Evolutionary conservation across 306 rosid genomes (phyloP), one percentile per base, ranked within the genome.

Genomic region (Quercus cerris): DNA sequence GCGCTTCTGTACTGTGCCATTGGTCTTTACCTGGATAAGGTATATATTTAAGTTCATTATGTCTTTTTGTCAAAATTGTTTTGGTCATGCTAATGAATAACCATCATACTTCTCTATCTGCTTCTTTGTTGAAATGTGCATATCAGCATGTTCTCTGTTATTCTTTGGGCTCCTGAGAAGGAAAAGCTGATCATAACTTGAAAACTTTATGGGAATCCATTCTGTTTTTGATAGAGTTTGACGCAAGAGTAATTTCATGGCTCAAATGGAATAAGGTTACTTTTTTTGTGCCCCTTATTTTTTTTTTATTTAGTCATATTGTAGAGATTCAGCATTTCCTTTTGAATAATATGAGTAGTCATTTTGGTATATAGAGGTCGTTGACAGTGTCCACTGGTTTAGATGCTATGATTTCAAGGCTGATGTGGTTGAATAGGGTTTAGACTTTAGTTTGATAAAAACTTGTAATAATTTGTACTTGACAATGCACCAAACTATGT

Each of bases 11-110:
- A 93, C 84, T 88, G 94, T 93, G 90, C 78, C 58, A 46, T 91
- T 78, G 97, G 97, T 86, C 95, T 92, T 77, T 94, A 94, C 88
- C 86, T 94, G 83, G 99, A 93, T 68, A 90, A 94, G 97, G 98
- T 92, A 85, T 77, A 81, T 22, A 75, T 76, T 82, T 77, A 6
- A 31, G 76, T 70, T 56, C 38, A 31, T 35, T 61, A 33, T 75
- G 27, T 20, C 57, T 62, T 15, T 54, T 23, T 22, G 33, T 74
- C 76, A 44, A 46, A 22, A 20, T 44, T 46, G 12, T 46, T 22
- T n/a, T 3, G 49, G 22, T 46, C 17, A 27, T 25, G 41, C 1
- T 64, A 15, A 18, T 14, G 49, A 64, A 1, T 64, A 31, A n/a
- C 17, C 18, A 30, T 15, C 44, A 6, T 30, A 64, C 71, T 18